Base-by-base conservation (phyloP, 345 rosid species). In the Kandelia obovata region DNA sequence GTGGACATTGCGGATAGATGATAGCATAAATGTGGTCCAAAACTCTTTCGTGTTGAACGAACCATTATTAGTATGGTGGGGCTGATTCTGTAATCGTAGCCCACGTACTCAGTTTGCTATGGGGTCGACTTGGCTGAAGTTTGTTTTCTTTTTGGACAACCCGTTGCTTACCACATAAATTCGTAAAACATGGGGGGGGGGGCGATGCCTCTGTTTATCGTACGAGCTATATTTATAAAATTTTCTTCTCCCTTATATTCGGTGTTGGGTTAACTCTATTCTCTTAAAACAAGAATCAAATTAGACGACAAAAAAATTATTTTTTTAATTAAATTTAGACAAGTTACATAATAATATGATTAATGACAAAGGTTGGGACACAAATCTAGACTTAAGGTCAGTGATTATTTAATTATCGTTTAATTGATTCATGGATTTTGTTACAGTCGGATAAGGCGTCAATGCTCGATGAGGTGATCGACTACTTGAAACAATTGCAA, bases 381-480 rank as follows among this genome's bases (percentile, higher is more conserved):
- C 47, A 39, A 39, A 11, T 39, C 13, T 11, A 39, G 47, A 39
- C 49, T 43, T 43, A 15, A 43, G 49, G 1, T 13, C 49, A 43
- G 5, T 5, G 3, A 11, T 47, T 60, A 13, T 19, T 30, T 25
- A 37, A 25, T 46, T 16, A 20, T 27, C n/a, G 47, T 21, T 51
- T 39, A 0, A 16, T 58, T 11, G 10, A 2, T 52, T 46, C 17
- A 3, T 60, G 37, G 59, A 35, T 23, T 60, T 58, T 6, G 8
- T 52, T 58, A 23, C 86, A 95, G 99, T 90, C 97, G 39, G 99
- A 95, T 73, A 95, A 95, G 67, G 99, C 99, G 19, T 95, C 99
- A 1, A 92, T 95, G 89, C 84, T 95, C 26, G 99, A 91, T 71
- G 99, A 95, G 79, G 99, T 92, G 74, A 95, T 95, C 23, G 99